phyloP scores from a whole-genome alignment of 306 rosid species.

The Calophaca sinica region DNA sequence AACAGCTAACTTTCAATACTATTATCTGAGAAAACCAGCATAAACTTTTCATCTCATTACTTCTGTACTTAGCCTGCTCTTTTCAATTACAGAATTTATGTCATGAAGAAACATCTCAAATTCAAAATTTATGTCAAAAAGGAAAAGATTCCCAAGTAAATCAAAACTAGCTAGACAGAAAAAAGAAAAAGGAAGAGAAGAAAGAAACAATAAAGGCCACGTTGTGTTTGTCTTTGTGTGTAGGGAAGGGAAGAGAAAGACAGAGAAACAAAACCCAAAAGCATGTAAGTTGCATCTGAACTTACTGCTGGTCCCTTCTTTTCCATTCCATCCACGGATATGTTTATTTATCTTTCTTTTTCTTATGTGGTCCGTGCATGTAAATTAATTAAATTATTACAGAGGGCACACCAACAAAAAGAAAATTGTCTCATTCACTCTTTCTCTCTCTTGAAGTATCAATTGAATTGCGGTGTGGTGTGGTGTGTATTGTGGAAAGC shows the following conservation, averaged over 20 bases:
- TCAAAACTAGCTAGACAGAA: background rate
- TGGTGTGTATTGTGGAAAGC: conserved; percentile 35
- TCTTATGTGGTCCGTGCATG: conserved; percentile 48
- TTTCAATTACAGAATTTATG: conserved; percentile 57
- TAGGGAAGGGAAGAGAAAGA: conserved; percentile 38
- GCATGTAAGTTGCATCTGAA: conserved; percentile 55
- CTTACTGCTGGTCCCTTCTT: conserved; percentile 64
- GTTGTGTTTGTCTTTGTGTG: conserved; percentile 51
- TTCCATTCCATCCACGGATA: background rate
- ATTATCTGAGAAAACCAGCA: conserved; percentile 29
- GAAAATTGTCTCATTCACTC: conserved; percentile 41
- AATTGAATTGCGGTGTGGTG: too few species aligned
- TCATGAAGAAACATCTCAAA: conserved; percentile 44
- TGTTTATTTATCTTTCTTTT: background rate
- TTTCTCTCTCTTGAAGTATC: background rate
- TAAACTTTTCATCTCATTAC: conserved; percentile 57
- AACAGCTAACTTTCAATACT: conserved; percentile 53
- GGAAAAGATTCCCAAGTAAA: conserved; percentile 50
- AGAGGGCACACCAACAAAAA: background rate
- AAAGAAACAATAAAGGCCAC: conserved; percentile 36
- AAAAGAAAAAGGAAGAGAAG: background rate
- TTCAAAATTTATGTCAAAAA: conserved; percentile 59
- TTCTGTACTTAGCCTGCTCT: conserved; percentile 54
- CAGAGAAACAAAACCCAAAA: conserved; percentile 51
- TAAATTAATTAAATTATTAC: conserved; percentile 31